These are phyloP conservation scores for Curvularia eragrostidis DNA, from an alignment of 2,329 filamentous ascomycete species.

Conservation along the genomic window DNA sequence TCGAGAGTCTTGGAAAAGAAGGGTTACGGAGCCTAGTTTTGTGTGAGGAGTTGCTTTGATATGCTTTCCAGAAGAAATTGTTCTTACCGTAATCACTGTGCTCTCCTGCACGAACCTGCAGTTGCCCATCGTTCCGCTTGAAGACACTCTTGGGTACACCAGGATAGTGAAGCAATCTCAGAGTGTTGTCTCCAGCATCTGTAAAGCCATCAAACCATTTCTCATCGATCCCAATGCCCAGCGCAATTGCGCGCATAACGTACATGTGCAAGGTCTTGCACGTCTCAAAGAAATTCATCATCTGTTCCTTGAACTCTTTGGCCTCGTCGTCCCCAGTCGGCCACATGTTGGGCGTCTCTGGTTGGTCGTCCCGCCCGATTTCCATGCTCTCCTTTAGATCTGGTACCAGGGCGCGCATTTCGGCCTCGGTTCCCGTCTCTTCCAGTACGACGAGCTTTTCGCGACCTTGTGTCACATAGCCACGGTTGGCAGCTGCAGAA, in stretches of 20 bases:
- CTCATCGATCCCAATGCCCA: constrained; percentile 77
- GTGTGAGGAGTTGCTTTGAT: constrained; percentile 10
- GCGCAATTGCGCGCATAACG: constrained; percentile 82
- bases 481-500: constrained; percentile 57
- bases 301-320: constrained; percentile 70
- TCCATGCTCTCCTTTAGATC: constrained; percentile 66
- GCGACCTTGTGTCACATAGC: constrained; percentile 56
- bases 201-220: constrained; percentile 79
- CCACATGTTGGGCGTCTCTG: constrained; percentile 78
- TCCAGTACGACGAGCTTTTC: constrained; percentile 51
- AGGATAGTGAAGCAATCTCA: constrained; percentile 80
- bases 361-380: constrained; percentile 66
- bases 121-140: constrained; percentile 68
- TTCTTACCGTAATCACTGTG: constrained; percentile 70
- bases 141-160: constrained; percentile 71
- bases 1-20: constrained; percentile 60
- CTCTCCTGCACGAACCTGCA: constrained; percentile 78
- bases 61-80: rapidly evolving
- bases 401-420: constrained; percentile 44
- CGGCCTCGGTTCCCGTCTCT: constrained; percentile 46
- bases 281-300: constrained; percentile 75
- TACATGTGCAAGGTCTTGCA: constrained; percentile 78
- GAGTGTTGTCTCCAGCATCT: constrained; percentile 58
- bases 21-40: constrained; percentile 47
- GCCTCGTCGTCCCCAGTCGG: constrained; percentile 64